Conservation (phyloP, 805 yeast genomes). For the Sugiyamaella chiloensis region DNA sequence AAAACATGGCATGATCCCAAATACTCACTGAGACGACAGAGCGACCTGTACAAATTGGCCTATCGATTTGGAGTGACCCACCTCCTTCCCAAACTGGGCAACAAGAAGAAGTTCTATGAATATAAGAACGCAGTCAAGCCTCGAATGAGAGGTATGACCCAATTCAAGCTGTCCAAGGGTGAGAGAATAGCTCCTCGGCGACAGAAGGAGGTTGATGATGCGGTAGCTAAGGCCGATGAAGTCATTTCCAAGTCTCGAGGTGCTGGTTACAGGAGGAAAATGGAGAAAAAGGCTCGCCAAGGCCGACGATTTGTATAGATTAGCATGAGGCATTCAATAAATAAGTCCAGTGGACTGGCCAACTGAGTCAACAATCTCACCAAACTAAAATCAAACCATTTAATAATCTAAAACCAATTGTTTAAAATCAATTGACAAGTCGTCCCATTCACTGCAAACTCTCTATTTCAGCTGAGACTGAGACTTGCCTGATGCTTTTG, state of each 20-base stretch:
- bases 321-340: too few relatives aligned
- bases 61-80: conserved; percentile 75
- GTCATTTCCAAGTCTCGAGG: conserved; percentile 65
- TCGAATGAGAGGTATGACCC: conserved; percentile 70
- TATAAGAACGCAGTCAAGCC: conserved; percentile 70
- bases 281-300: conserved; percentile 38
- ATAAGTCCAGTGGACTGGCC: too few relatives aligned
- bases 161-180: conserved; percentile 78
- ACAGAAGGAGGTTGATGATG: conserved; percentile 58
- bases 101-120: conserved; percentile 65
- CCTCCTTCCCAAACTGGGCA: conserved; percentile 64
- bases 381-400: too few relatives aligned
- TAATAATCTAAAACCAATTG: too few relatives aligned
- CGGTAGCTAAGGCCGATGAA: conserved; percentile 63
- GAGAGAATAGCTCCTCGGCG: conserved; percentile 61
- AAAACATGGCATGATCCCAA: conserved; percentile 73
- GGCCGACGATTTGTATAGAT: conserved; percentile 6
- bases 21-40: conserved; percentile 76
- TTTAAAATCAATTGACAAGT: too few relatives aligned
- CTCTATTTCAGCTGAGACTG: too few relatives aligned
- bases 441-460: too few relatives aligned
- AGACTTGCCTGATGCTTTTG: too few relatives aligned
- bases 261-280: conserved; percentile 42
- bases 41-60: conserved; percentile 81
- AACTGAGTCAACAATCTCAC: too few relatives aligned